Evolutionary conservation across 2,329 filamentous ascomycete genomes (phyloP), one percentile per base, ranked within the genome.

Genomic region (Neonectria punicea): DNA sequence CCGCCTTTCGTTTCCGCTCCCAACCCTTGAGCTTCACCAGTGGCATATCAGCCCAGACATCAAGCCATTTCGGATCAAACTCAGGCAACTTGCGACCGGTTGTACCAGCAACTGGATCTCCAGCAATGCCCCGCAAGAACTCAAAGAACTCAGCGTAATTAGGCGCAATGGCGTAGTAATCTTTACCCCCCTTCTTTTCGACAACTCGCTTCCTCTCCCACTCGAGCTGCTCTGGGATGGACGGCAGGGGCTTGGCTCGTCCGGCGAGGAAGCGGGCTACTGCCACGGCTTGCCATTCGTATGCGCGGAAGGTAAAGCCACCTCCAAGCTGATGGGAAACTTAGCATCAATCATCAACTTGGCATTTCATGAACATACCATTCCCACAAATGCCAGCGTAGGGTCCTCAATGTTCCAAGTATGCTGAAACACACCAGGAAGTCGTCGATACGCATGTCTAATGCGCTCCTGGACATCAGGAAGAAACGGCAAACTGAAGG

Each of bases 231-330:
- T 63, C 58, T 1, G 63, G 62, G 18, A 67, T 47, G 3, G 60
- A 47, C 0, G 68, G 70, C 0, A 71, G 51, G 1, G 68, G 58
- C 22, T 65, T 65, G 20, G 58, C 62, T 34, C 65, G 39, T 43
- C 66, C 60, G 1, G 68, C 65, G 0, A 71, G 43, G 32, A 65
- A 61, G 5, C 70, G 59, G 1, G 68, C 63, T 1, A 72, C 43
- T 0, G 70, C 70, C 9, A 68, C 70, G 0, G 66, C 69, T 18
- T 72, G 70, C 64, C 66, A 72, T 30, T 72, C 70, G 14, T 71
- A 72, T 9, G 68, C 70, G 2, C 69, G 67, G 20, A 72, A 72
- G 0, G 70, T 72, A 34, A 72, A 72, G 3, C 70, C 67, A 6
- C 68, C 68, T 18, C 67, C 70, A 30, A 67, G 65, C 65, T 67